These are phyloP conservation scores for Neurospora crassa DNA, from an alignment of 2,329 filamentous ascomycete genomes.

Conservation along the genomic window DNA sequence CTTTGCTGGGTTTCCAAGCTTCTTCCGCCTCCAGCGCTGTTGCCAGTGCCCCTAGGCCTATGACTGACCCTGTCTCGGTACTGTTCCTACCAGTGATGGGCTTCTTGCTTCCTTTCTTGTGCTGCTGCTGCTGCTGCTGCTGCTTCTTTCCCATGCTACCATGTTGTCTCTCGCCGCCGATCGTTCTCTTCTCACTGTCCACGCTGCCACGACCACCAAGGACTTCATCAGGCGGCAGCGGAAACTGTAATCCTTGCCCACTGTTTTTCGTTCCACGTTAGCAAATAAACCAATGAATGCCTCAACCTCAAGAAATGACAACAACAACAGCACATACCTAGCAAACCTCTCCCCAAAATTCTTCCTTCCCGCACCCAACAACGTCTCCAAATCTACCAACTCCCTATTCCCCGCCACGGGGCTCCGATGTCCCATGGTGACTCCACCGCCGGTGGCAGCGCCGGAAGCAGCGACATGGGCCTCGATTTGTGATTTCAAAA, in stretches of 20 bases:
- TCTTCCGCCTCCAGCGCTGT: neutral
- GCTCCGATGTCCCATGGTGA: neutral
- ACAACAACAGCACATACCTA: neutral
- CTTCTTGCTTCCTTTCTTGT: neutral
- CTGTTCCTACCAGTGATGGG: neutral
- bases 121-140: neutral
- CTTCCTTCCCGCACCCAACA: neutral
- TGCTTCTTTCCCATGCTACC: neutral
- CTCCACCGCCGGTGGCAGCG: neutral
- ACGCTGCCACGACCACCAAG: neutral
- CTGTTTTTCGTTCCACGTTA: neutral
- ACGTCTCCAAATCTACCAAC: neutral
- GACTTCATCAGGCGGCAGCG: neutral
- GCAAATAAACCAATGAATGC: neutral
- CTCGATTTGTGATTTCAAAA: slow-evolving; percentile 11
- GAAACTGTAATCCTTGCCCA: neutral
- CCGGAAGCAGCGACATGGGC: neutral
- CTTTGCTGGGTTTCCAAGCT: neutral
- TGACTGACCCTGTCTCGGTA: neutral
- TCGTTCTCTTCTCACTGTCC: neutral
- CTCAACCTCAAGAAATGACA: neutral
- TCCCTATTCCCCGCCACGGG: neutral
- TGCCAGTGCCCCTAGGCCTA: neutral
- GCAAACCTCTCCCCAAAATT: neutral
- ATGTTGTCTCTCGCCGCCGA: neutral